Evolutionary conservation across 768 basidiomycete genomes (phyloP).

Genomic region (Boletus reticulatus): DNA sequence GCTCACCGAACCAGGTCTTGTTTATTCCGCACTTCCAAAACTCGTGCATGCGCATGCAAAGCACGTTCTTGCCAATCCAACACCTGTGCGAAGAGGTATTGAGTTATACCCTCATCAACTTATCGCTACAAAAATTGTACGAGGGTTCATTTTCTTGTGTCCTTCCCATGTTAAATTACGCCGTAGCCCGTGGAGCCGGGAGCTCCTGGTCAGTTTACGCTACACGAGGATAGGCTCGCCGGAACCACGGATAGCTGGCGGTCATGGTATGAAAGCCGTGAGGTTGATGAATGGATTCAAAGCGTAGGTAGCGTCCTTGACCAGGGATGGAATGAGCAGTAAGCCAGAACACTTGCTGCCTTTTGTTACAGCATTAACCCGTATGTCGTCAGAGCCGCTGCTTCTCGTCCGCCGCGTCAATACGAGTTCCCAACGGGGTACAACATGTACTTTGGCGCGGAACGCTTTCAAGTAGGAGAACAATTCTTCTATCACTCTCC

Average conservation of each 20-base stretch:
- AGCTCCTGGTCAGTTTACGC: slow-evolving; percentile 58
- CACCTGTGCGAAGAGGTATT: slow-evolving; percentile 51
- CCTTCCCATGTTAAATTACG: slow-evolving; percentile 3
- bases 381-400: slow-evolving; percentile 47
- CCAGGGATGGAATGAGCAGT: slow-evolving; percentile 90
- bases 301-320: slow-evolving; percentile 83
- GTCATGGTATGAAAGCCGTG: slow-evolving; percentile 71
- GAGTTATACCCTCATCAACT: slow-evolving; percentile 85
- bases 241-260: slow-evolving; percentile 83
- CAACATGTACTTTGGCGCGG: slow-evolving; percentile 75
- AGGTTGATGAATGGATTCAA: slow-evolving; percentile 95
- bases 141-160: slow-evolving; percentile 2
- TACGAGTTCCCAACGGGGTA: slow-evolving; percentile 98
- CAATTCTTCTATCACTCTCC: slow-evolving; percentile 79
- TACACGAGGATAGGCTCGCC: slow-evolving; percentile 72
- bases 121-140: slow-evolving; percentile 75
- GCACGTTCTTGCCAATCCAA: slow-evolving; percentile 56
- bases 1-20: slow-evolving; percentile 57
- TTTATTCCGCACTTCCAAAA: slow-evolving; percentile 69
- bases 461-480: slow-evolving; percentile 85
- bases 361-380: background rate
- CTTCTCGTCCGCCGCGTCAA: slow-evolving; percentile 53
- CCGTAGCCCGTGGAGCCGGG: slow-evolving; percentile 72
- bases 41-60: slow-evolving; percentile 80
- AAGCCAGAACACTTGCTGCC: slow-evolving; percentile 22